Percentiles rank a stretch among this genome's conserved stretches.
Conservation (phyloP, 768 basidiomycete species). For the Suillus occidentalis region DNA sequence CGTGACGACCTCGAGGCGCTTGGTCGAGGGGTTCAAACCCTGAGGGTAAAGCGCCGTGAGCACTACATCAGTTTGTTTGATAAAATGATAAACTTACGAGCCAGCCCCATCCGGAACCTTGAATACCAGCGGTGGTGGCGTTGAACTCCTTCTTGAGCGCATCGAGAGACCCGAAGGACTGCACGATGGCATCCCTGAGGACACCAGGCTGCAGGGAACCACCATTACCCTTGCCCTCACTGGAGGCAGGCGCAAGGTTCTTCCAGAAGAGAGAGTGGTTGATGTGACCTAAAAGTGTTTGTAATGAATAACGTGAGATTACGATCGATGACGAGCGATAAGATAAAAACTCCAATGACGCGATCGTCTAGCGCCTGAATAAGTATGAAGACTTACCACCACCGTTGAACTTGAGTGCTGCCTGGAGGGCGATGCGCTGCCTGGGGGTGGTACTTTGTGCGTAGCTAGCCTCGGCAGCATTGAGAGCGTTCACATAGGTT, state of each 20-base stretch:
- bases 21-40: conserved; percentile 68
- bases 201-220: conserved; percentile 61
- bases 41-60: conserved; percentile 24
- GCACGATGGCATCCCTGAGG: conserved; percentile 63
- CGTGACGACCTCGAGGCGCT: conserved; percentile 82
- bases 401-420: conserved; percentile 94
- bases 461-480: conserved; percentile 82
- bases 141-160: conserved; percentile 81
- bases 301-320: conserved; percentile 10
- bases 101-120: conserved; percentile 98
- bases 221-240: conserved; percentile 56
- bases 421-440: conserved; percentile 83
- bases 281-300: conserved; percentile 67
- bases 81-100: conserved; percentile 67
- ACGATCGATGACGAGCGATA: conserved; percentile 16
- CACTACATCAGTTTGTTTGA: not conserved
- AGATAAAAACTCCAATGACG: conserved; percentile 5
- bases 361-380: not conserved
- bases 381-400: conserved; percentile 59
- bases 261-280: conserved; percentile 97
- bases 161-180: conserved; percentile 70
- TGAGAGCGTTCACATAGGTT: conserved; percentile 90
- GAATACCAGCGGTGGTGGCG: conserved; percentile 78
- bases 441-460: conserved; percentile 66
- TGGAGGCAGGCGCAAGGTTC: conserved; percentile 73